Conservation (phyloP, 345 rosid genomes). For the Erysimum cheiranthoides region DNA sequence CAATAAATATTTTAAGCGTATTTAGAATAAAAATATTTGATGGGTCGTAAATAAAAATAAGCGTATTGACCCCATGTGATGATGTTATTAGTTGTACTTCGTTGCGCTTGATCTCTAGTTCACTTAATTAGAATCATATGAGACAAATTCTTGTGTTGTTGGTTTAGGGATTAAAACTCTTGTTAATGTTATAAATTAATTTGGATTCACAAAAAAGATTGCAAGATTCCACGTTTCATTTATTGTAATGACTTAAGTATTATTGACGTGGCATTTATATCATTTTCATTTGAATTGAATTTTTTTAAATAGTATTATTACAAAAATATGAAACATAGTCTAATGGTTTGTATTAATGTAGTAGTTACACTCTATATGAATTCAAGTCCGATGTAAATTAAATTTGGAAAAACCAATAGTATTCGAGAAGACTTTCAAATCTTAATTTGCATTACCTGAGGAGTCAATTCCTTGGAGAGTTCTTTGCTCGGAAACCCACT, state of each 20-base stretch:
- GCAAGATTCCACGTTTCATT: background rate
- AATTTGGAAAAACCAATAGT: background rate
- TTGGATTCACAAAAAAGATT: background rate
- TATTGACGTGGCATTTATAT: no score
- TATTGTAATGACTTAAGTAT: constrained; percentile 1
- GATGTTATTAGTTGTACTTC: background rate
- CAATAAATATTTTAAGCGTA: background rate
- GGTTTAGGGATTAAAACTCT: background rate
- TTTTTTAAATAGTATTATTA: no score
- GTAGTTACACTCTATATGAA: no score
- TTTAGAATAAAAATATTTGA: background rate
- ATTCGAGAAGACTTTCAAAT: background rate
- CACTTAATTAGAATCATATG: background rate
- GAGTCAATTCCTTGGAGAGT: constrained; percentile 8
- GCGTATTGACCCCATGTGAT: background rate
- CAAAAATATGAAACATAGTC: no score
- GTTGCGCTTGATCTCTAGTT: constrained; percentile 11
- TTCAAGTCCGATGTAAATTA: background rate
- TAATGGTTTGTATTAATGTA: background rate
- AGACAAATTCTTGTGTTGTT: background rate
- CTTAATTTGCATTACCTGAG: background rate
- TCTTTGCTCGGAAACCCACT: constrained; percentile 24
- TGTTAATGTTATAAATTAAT: background rate
- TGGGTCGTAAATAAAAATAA: background rate
- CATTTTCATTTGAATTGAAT: no score